Base-by-base conservation (phyloP, 345 rosid species). In the Lepidium africanum region DNA sequence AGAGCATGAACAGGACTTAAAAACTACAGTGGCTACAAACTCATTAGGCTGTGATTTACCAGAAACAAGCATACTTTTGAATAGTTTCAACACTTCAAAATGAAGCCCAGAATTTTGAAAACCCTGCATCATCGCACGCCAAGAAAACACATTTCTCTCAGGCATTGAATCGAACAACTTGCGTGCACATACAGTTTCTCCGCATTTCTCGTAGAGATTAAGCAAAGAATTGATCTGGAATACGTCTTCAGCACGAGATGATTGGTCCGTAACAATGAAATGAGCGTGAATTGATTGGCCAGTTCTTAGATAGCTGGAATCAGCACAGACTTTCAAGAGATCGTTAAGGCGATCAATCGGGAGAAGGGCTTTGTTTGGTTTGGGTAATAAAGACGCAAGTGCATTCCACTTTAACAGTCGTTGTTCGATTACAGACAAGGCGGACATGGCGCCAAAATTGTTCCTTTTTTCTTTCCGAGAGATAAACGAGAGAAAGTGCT, bases 61-160 rank as follows among this genome's bases (percentile, higher is more conserved):
- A 67, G 42, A 59, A 41, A 59, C 77, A 76, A 71, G 10, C 88
- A 92, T 82, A 65, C 67, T 53, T 76, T 81, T 85, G 38, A 90
- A 82, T 63, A 92, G 52, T 3, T 65, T 70, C 17, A 89, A 63
- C 14, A 84, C 96, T 70, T 92, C 79, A 35, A 52, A 41, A 3
- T 78, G 55, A 67, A 67, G 42, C 57, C 88, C 91, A 39, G 41
- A 56, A 56, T 80, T 87, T 46, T 85, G 75, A 71, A 87, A 87
- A 65, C 96, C 92, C 0, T 75, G 60, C 98, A 92, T 92, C 67
- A 92, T 52, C 9, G 98, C 62, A 53, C 83, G 53, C 82, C 87
- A 92, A 71, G 98, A 87, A 37, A 89, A 88, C 33, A 79, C 87
- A 39, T 83, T 86, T 51, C 91, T 82, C 0, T 71, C 63, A 17